Evolutionary conservation across 768 basidiomycete species (phyloP).

Genomic region (Hericium rajendrae): DNA sequence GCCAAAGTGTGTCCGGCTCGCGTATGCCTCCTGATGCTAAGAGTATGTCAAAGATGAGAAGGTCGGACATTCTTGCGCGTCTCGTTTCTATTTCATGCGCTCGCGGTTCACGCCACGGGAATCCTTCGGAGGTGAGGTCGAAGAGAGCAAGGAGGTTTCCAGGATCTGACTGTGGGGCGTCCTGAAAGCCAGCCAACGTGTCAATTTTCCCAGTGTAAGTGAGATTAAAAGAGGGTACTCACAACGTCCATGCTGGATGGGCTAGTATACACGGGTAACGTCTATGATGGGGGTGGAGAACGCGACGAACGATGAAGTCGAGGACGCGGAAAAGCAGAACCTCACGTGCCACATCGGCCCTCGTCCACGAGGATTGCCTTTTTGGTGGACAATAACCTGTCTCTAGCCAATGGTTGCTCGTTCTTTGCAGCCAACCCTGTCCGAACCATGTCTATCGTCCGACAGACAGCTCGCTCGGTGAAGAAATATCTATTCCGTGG

Average conservation of each 20-base stretch:
- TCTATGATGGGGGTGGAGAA: not conserved
- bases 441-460: not conserved
- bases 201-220: no score
- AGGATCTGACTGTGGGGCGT: not conserved
- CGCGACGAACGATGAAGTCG: not conserved
- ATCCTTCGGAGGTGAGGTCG: slow-evolving; percentile 38
- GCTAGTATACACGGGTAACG: not conserved
- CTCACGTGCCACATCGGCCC: not conserved
- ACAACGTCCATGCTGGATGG: not conserved
- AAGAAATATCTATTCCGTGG: no score
- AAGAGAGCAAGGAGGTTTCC: slow-evolving; percentile 27
- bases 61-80: slow-evolving; percentile 49
- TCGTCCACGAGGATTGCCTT: not conserved
- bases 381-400: not conserved
- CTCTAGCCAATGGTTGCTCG: not conserved
- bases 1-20: slow-evolving; percentile 54
- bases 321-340: not conserved
- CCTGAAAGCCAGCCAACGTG: not conserved
- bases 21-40: slow-evolving; percentile 54
- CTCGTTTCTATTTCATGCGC: slow-evolving; percentile 53
- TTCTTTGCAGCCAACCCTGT: not conserved
- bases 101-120: slow-evolving; percentile 49
- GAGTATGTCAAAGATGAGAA: slow-evolving; percentile 67
- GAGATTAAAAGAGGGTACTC: not conserved
- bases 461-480: no score